Evolutionary conservation across 208 protist species (phyloP), one percentile per base, ranked within the genome.

Genomic region (Crithidia thermophila): DNA sequence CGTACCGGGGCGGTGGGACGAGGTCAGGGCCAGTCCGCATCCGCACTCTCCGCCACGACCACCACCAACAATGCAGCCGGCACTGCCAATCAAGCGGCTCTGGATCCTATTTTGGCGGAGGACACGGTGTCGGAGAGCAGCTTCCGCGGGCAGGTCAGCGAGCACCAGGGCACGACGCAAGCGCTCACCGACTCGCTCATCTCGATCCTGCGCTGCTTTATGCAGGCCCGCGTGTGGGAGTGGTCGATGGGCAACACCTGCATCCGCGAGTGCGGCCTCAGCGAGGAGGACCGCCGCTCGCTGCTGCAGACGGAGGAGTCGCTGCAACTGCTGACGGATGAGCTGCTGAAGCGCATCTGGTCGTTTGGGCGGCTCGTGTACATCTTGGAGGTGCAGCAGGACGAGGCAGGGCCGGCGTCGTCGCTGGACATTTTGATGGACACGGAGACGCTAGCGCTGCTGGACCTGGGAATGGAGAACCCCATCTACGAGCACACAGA

Each of bases 181-280:
- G 40, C 31, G 6, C 52, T 79, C 13, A 78, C 71, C 6, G 34
- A 53, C 3, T 65, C 51, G 0, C 14, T 77, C 21, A 34, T 82
- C 16, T 63, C 56, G 4, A 52, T 61, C 10, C 49, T 85, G 40
- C 49, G 72, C 4, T 59, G 63, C 60, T 68, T 74, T 20, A 53
- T 76, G 42, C 66, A 75, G 52, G 25, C 61, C 1, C 80, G 80
- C n/a, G 40, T 70, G 52, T 77, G 67, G 75, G 55, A 71, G 58
- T 85, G 80, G 80, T 70, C 61, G 40, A 59, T 79, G 56, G 58
- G 68, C 43, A 85, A 85, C 60, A 82, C 68, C 16, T 74, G 71
- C 27, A 39, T 77, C 10, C 71, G 80, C 27, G 75, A 78, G 45
- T 77, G 57, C 11, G 68, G 75, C 4, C 39, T 78, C 0, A 39